Evolutionary conservation across 169 alveolate genomes (phyloP).

Genomic region (Plasmodium coatneyi): DNA sequence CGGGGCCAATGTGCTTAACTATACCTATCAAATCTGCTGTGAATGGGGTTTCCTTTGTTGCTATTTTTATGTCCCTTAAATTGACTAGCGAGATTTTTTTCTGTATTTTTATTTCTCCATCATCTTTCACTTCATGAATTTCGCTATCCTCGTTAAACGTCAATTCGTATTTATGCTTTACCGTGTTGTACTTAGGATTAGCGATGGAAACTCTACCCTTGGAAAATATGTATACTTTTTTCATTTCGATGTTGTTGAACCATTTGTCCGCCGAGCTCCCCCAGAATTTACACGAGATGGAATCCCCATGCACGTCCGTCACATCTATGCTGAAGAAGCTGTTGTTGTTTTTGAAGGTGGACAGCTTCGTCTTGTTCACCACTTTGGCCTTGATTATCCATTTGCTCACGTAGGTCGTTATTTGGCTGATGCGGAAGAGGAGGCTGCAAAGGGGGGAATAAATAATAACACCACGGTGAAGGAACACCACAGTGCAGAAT

Average conservation of each 20-base stretch:
- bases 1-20: constrained; percentile 72
- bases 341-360: constrained; percentile 79
- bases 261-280: constrained; percentile 84
- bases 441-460: constrained; percentile 6
- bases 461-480: not conserved
- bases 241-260: constrained; percentile 77
- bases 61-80: constrained; percentile 83
- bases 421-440: constrained; percentile 79
- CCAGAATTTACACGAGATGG: constrained; percentile 83
- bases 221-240: constrained; percentile 82
- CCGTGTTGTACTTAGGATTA: constrained; percentile 80
- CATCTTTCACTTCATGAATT: constrained; percentile 82
- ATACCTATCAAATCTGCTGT: constrained; percentile 82
- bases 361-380: constrained; percentile 80
- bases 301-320: constrained; percentile 84
- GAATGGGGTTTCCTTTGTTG: constrained; percentile 78
- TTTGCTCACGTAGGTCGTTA: constrained; percentile 83
- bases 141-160: constrained; percentile 79
- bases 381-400: constrained; percentile 84
- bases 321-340: constrained; percentile 78
- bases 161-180: constrained; percentile 82
- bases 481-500: not conserved
- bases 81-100: constrained; percentile 71
- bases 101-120: constrained; percentile 78
- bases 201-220: constrained; percentile 81